A percentile compares a stretch with the other conserved stretches of the same genome.
Evolutionary conservation across 2,329 filamentous ascomycete species (phyloP).

Genomic region (Monosporascus sp.): DNA sequence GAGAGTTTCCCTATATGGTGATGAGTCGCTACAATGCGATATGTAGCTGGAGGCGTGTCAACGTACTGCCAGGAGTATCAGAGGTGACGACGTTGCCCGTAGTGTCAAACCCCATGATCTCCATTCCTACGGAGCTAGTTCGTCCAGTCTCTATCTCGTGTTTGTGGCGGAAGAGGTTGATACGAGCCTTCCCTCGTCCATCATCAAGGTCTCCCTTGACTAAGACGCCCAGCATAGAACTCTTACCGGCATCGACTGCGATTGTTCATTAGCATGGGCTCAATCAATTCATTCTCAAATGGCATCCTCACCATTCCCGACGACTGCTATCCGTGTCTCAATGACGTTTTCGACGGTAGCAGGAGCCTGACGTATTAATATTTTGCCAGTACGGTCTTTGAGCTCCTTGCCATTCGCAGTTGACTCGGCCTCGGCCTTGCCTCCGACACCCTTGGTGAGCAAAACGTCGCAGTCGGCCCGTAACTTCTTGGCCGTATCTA

Average conservation of each 20-base stretch:
- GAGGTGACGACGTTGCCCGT: constrained; percentile 77
- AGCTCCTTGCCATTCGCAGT: constrained; percentile 54
- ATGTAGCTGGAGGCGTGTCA: not conserved
- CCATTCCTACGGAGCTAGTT: constrained; percentile 96
- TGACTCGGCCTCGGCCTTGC: constrained; percentile 64
- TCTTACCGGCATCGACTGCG: constrained; percentile 91
- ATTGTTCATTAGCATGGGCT: constrained; percentile 7
- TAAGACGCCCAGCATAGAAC: constrained; percentile 88
- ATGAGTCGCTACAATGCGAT: constrained; percentile 2
- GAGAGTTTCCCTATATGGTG: constrained; percentile 55
- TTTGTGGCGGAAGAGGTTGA: constrained; percentile 96
- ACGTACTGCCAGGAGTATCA: constrained; percentile 73
- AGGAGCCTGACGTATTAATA: constrained; percentile 74
- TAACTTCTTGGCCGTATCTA: constrained; percentile 56
- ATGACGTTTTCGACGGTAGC: constrained; percentile 78
- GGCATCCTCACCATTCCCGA: constrained; percentile 69
- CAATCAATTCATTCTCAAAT: constrained; percentile 8
- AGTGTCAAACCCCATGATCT: constrained; percentile 96
- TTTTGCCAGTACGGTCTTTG: constrained; percentile 74
- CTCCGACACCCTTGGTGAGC: constrained; percentile 86
- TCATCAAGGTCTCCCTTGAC: constrained; percentile 96
- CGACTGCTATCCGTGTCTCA: constrained; percentile 92
- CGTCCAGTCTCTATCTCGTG: constrained; percentile 94
- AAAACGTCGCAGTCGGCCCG: constrained; percentile 76
- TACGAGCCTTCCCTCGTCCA: constrained; percentile 84